A percentile compares a stretch with the other conserved stretches of the same genome.
phyloP scores from a whole-genome alignment of 192 early-diverging fungal species.

The Chytriomyces sp. region DNA sequence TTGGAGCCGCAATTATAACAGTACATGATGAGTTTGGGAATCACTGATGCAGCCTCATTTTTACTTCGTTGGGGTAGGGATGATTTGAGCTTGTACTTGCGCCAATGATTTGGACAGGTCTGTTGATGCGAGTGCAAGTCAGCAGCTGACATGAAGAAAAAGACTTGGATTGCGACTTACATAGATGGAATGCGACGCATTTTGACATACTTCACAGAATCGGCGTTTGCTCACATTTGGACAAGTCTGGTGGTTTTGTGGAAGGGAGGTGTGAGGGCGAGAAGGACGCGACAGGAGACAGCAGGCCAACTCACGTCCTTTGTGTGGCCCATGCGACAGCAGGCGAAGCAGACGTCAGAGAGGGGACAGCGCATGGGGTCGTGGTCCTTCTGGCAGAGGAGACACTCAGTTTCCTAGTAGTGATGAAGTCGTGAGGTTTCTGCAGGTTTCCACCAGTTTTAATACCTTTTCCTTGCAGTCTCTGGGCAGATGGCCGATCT shows the following conservation, averaged over 20 bases:
- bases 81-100: constrained; percentile 12
- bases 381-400: constrained; percentile 21
- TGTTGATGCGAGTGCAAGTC: background rate
- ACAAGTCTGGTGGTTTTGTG: background rate
- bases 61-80: background rate
- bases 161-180: background rate
- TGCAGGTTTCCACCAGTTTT: background rate
- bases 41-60: background rate
- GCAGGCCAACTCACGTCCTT: constrained; percentile 11
- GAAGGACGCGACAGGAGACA: too few relatives aligned
- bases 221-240: too few relatives aligned
- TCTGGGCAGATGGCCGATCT: background rate
- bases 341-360: constrained; percentile 13
- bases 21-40: background rate
- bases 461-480: constrained; percentile 27
- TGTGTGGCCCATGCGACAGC: constrained; percentile 13
- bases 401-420: constrained; percentile 20
- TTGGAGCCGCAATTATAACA: constrained; percentile 12
- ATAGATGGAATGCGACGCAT: background rate
- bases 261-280: too few relatives aligned
- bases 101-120: constrained; percentile 10
- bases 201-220: constrained; percentile 2
- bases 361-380: constrained; percentile 21
- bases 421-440: background rate
- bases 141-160: background rate